These are phyloP conservation scores for Tagetes erecta DNA, from an alignment of 129 eudicot genomes.

Conservation along the genomic window DNA sequence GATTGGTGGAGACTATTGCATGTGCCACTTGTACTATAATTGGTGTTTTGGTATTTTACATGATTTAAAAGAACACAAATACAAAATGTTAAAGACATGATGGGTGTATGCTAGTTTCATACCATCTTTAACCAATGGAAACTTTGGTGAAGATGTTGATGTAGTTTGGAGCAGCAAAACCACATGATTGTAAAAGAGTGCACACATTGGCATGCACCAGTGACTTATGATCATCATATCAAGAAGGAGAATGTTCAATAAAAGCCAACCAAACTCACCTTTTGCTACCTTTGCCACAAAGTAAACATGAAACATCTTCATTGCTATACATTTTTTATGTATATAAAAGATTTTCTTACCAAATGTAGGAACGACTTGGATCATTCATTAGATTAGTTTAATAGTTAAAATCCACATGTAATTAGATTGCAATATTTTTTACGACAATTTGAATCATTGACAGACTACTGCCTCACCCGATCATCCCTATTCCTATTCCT, in stretches of 20 bases:
- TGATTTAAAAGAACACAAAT: too few relatives aligned
- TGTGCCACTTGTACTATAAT: neutral
- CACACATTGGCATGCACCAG: slow-evolving; percentile 51
- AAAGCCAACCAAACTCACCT: slow-evolving; percentile 42
- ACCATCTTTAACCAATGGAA: neutral
- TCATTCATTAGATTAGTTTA: too few relatives aligned
- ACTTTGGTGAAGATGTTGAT: slow-evolving; percentile 16
- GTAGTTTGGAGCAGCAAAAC: slow-evolving; percentile 23
- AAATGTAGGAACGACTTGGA: too few relatives aligned
- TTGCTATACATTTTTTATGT: slow-evolving; percentile 4
- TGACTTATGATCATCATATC: slow-evolving; percentile 34
- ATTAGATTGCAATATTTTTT: too few relatives aligned
- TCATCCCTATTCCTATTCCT: too few relatives aligned
- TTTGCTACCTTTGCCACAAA: slow-evolving; percentile 26
- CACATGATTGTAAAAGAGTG: slow-evolving; percentile 34
- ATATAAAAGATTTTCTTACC: too few relatives aligned
- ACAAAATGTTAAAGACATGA: neutral
- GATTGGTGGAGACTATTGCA: too few relatives aligned
- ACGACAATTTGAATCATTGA: too few relatives aligned
- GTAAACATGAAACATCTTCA: slow-evolving; percentile 18
- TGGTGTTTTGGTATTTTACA: neutral
- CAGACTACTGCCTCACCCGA: too few relatives aligned
- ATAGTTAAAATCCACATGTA: too few relatives aligned
- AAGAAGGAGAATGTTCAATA: slow-evolving; percentile 32
- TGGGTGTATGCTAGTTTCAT: neutral